These are phyloP conservation scores for Hypoxylon sp. DNA, from an alignment of 2,329 filamentous ascomycete genomes.

Conservation along the genomic window DNA sequence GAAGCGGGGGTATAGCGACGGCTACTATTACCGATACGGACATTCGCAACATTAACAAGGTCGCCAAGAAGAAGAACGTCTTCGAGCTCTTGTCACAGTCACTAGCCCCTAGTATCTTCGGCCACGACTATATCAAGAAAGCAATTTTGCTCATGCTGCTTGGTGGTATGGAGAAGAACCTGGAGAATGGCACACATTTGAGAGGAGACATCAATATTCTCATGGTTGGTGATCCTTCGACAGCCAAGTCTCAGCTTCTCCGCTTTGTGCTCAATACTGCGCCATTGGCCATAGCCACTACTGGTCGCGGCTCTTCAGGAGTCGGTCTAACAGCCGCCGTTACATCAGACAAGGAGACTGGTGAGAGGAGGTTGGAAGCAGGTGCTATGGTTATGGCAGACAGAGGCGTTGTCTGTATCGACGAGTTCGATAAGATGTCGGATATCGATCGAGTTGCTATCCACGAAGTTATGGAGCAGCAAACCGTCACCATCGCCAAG, in stretches of 20 bases:
- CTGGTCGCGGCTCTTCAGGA: constrained; percentile 94
- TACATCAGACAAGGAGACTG: constrained; percentile 96
- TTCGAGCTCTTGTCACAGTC: constrained; percentile 95
- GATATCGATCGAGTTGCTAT: constrained; percentile 98
- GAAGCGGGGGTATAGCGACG: constrained; percentile 91
- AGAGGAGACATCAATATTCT: constrained; percentile 99
- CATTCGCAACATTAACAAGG: constrained; percentile 98
- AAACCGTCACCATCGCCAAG: constrained; percentile 98
- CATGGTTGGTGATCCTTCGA: constrained; percentile 99
- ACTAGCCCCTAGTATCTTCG: constrained; percentile 94
- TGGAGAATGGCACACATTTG: constrained; percentile 97
- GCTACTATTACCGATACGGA: constrained; percentile 95
- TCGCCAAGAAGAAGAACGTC: constrained; percentile 92
- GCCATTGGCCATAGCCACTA: constrained; percentile 95
- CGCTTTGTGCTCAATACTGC: constrained; percentile 98
- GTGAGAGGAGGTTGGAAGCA: constrained; percentile 92
- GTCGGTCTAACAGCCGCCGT: constrained; percentile 98
- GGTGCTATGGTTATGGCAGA: constrained; percentile 99
- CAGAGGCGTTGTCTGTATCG: constrained; percentile 97
- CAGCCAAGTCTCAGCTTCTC: constrained; percentile 96
- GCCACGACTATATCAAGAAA: constrained; percentile 97
- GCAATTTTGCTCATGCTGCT: constrained; percentile 95
- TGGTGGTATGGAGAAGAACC: constrained; percentile 96
- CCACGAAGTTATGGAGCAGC: constrained; percentile 99
- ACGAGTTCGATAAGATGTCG: constrained; percentile 99